phyloP scores from a whole-genome alignment of 2,329 filamentous ascomycete species.

The Sarocladiaceae sp. region DNA sequence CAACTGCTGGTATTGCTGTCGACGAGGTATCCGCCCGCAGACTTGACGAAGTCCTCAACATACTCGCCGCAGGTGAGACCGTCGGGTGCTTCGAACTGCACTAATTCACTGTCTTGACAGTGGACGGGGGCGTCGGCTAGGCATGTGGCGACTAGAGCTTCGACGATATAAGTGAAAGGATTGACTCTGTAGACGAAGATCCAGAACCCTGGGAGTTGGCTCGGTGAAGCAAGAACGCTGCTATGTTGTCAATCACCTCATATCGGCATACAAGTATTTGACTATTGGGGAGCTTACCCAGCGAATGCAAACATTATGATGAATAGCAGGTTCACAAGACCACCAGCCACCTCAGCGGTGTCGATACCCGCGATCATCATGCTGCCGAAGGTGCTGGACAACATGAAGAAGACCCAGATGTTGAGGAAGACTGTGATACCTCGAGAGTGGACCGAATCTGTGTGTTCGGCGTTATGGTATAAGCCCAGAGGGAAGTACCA shows the following conservation, averaged over 20 bases:
- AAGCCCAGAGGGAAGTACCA: conserved; percentile 66
- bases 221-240: conserved; percentile 55
- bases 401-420: conserved; percentile 57
- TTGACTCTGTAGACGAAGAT: conserved; percentile 69
- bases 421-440: conserved; percentile 59
- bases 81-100: conserved; percentile 52
- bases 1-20: conserved; percentile 26
- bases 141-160: conserved; percentile 56
- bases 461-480: conserved; percentile 49
- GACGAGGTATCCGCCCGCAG: not conserved
- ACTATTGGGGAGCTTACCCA: conserved; percentile 6
- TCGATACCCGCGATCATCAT: conserved; percentile 55
- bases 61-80: conserved; percentile 51
- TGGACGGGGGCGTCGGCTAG: conserved; percentile 53
- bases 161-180: conserved; percentile 68
- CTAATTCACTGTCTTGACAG: conserved; percentile 59
- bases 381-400: conserved; percentile 58
- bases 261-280: too few relatives aligned
- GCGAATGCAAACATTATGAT: conserved; percentile 57
- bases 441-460: conserved; percentile 37
- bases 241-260: not conserved
- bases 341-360: conserved; percentile 56
- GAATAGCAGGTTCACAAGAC: conserved; percentile 58
- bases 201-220: conserved; percentile 65
- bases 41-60: conserved; percentile 32